Percentiles rank a stretch among this genome's conserved stretches.
phyloP scores from a whole-genome alignment of 1,139 yeast genomes.

The Diutina neorugosa region DNA sequence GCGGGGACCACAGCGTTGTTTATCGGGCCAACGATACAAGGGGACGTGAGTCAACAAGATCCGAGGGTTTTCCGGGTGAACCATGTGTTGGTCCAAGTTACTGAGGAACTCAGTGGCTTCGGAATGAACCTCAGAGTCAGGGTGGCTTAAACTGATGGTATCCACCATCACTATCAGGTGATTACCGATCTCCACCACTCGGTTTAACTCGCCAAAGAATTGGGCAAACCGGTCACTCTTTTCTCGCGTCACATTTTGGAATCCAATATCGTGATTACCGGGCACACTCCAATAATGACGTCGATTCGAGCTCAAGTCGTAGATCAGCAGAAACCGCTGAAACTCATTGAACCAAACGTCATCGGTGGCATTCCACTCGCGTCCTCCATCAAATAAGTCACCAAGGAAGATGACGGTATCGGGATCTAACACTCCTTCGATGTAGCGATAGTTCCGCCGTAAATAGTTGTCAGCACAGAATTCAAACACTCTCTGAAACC shows the following conservation, averaged over 20 bases:
- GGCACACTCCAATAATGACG: conserved; percentile 54
- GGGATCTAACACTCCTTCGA: conserved; percentile 54
- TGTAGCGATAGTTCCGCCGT: conserved; percentile 57
- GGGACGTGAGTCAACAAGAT: conserved; percentile 77
- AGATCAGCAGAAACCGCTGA: conserved; percentile 52
- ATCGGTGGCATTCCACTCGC: conserved; percentile 56
- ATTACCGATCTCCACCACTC: conserved; percentile 48
- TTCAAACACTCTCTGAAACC: conserved; percentile 34
- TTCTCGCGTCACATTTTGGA: conserved; percentile 50
- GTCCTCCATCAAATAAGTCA: conserved; percentile 89
- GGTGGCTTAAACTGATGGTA: conserved; percentile 60
- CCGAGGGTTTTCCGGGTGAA: conserved; percentile 37
- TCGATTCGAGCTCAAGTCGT: conserved; percentile 37
- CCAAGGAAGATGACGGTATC: conserved; percentile 74
- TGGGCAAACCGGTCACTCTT: conserved; percentile 50
- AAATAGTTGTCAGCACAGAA: conserved; percentile 63
- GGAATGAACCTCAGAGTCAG: conserved; percentile 14
- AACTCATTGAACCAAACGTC: conserved; percentile 64
- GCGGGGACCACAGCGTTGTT: conserved; percentile 50
- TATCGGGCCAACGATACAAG: conserved; percentile 42
- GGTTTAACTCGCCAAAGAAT: conserved; percentile 62
- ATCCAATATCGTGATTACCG: conserved; percentile 95
- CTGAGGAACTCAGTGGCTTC: conserved; percentile 18
- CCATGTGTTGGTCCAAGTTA: conserved; percentile 8
- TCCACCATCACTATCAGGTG: conserved; percentile 72